phyloP scores from a whole-genome alignment of 495 filamentous ascomycete genomes.

The Xylaria telfairii region DNA sequence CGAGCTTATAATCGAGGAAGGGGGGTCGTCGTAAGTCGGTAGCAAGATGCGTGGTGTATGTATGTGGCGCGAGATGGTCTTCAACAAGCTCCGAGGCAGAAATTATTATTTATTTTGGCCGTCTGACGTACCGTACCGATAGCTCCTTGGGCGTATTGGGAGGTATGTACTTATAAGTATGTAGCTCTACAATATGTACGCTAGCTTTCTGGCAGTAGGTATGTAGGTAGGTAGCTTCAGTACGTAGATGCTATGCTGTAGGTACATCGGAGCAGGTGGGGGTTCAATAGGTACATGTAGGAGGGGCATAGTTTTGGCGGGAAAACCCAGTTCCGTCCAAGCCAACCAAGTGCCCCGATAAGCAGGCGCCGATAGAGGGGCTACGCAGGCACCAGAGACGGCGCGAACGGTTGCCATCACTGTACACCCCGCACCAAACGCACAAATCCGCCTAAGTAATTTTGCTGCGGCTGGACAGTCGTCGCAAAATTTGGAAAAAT shows the following conservation, averaged over 20 bases:
- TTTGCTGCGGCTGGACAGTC: conserved; percentile 15
- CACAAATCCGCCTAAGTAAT: conserved; percentile 27
- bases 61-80: neutral
- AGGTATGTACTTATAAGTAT: neutral
- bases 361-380: conserved; percentile 8
- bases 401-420: neutral
- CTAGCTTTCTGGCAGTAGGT: neutral
- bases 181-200: neutral
- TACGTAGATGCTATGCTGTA: neutral
- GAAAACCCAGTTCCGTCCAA: conserved; percentile 20
- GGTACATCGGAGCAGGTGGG: neutral
- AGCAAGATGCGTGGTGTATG: neutral
- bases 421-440: conserved; percentile 22
- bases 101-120: conserved; percentile 17
- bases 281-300: neutral
- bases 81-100: conserved; percentile 16
- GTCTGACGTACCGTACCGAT: neutral
- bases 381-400: neutral
- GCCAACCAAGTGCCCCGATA: conserved; percentile 15
- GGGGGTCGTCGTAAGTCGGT: conserved; percentile 14
- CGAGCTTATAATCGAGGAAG: neutral
- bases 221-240: neutral
- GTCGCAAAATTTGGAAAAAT: neutral
- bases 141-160: neutral
- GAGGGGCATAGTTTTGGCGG: neutral